Evolutionary conservation across 148 eudicot species (phyloP).

Genomic region (Dianthus caryophyllus): DNA sequence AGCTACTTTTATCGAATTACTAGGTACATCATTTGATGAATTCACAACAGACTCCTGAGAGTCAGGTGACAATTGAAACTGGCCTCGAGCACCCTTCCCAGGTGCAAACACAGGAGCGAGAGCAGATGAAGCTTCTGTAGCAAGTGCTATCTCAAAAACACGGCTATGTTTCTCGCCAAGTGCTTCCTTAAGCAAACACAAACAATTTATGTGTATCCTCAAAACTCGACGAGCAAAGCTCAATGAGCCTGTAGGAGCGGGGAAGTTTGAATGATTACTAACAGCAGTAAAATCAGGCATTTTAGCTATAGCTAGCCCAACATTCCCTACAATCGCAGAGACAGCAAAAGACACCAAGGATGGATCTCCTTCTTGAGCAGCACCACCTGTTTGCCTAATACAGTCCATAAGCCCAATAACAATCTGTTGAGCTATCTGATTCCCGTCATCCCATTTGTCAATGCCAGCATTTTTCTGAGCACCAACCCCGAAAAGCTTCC

Average conservation of each 20-base stretch:
- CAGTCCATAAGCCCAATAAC: constrained; percentile 75
- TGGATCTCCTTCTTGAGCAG: constrained; percentile 99
- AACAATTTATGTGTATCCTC: constrained; percentile 72
- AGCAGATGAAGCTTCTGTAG: constrained; percentile 78
- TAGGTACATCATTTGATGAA: constrained; percentile 47
- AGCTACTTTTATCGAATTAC: constrained; percentile 53
- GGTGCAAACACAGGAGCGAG: constrained; percentile 68
- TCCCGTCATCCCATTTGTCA: constrained; percentile 75
- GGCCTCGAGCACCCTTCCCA: constrained; percentile 62
- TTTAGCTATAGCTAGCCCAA: constrained; percentile 67
- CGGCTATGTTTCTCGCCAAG: constrained; percentile 97
- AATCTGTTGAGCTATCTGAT: constrained; percentile 73
- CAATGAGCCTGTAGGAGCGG: constrained; percentile 50
- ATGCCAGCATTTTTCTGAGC: constrained; percentile 53
- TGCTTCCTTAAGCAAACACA: constrained; percentile 83
- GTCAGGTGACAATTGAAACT: constrained; percentile 70
- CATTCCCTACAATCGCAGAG: constrained; percentile 76
- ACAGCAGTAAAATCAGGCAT: constrained; percentile 67
- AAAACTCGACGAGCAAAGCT: constrained; percentile 70
- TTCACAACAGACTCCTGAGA: constrained; percentile 47
- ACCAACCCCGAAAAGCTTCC: constrained; percentile 59
- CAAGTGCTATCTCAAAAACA: constrained; percentile 92
- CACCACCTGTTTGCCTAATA: constrained; percentile 97
- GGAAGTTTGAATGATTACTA: constrained; percentile 42
- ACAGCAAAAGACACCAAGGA: constrained; percentile 90